These are phyloP conservation scores for Sisymbrium irio DNA, from an alignment of 345 rosid species.

Conservation along the genomic window DNA sequence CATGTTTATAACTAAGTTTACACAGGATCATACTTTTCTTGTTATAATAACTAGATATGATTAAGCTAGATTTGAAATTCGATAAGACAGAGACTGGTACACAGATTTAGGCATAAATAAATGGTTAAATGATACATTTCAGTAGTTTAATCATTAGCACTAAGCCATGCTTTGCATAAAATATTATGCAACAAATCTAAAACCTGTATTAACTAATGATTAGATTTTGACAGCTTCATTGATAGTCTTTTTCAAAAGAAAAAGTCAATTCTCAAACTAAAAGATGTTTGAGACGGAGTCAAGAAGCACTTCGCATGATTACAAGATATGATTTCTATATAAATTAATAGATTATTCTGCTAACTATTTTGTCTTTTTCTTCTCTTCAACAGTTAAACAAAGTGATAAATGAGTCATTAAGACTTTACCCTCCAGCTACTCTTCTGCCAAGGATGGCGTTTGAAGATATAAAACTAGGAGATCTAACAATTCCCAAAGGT, in stretches of 20 bases:
- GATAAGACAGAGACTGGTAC: constrained; percentile 9
- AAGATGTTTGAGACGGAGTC: constrained; percentile 34
- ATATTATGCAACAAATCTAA: constrained; percentile 13
- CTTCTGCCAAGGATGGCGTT: constrained; percentile 92
- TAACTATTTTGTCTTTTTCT: constrained; percentile 1
- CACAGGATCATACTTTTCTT: neutral
- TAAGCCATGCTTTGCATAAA: constrained; percentile 32
- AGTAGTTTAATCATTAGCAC: constrained; percentile 29
- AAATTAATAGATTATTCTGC: neutral
- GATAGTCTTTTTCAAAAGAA: constrained; percentile 10
- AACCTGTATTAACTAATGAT: constrained; percentile 31
- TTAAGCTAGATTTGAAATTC: constrained; percentile 19
- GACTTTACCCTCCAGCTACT: constrained; percentile 93
- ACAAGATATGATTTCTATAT: constrained; percentile 22
- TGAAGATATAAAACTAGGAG: constrained; percentile 74
- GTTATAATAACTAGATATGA: constrained; percentile 7
- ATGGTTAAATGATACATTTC: neutral
- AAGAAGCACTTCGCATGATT: constrained; percentile 35
- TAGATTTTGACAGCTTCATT: constrained; percentile 31
- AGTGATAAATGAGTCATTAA: constrained; percentile 87
- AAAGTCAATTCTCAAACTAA: constrained; percentile 28
- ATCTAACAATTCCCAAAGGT: constrained; percentile 83
- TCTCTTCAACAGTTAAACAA: constrained; percentile 57
- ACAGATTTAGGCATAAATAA: neutral
- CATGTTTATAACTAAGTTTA: neutral